Evolutionary conservation across 2,329 filamentous ascomycete genomes (phyloP).

Genomic region (Clarireedia paspali): DNA sequence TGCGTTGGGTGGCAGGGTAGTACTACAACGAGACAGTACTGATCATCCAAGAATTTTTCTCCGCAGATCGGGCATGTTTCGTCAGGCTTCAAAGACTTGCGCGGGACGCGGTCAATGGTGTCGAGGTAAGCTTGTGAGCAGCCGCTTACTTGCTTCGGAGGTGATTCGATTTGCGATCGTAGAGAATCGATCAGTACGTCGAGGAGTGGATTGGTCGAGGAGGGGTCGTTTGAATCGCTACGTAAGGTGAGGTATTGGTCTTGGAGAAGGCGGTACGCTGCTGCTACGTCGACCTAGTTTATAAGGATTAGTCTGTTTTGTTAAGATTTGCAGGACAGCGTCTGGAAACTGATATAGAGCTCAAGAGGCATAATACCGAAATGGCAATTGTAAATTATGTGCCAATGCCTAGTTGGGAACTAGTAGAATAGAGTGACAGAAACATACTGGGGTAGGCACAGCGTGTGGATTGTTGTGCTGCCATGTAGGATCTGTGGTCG

Average conservation of each 20-base stretch:
- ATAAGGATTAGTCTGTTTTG: background rate
- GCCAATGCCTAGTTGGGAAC: background rate
- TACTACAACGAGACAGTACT: constrained; percentile 55
- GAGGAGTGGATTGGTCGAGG: constrained; percentile 39
- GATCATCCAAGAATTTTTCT: constrained; percentile 52
- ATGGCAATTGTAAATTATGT: too few species aligned
- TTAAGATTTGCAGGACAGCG: background rate
- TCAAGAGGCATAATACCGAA: background rate
- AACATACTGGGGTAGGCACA: constrained; percentile 43
- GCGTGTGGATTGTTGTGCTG: constrained; percentile 45
- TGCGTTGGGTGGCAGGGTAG: constrained; percentile 53
- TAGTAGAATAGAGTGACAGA: background rate
- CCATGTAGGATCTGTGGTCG: constrained; percentile 10
- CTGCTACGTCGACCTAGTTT: constrained; percentile 41
- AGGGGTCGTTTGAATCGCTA: constrained; percentile 37
- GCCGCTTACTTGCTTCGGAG: constrained; percentile 43
- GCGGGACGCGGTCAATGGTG: constrained; percentile 48
- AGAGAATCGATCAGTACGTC: constrained; percentile 40
- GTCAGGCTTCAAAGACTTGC: constrained; percentile 37
- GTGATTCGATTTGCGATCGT: constrained; percentile 43
- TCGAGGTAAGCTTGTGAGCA: constrained; percentile 54
- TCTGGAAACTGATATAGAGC: background rate
- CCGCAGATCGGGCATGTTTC: constrained; percentile 59
- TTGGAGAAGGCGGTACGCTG: constrained; percentile 52
- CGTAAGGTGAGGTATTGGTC: constrained; percentile 46